A percentile compares a stretch with the other conserved stretches of the same genome.
These are phyloP conservation scores for Nemania sp. DNA, from an alignment of 2,329 filamentous ascomycete genomes.

Conservation along the genomic window DNA sequence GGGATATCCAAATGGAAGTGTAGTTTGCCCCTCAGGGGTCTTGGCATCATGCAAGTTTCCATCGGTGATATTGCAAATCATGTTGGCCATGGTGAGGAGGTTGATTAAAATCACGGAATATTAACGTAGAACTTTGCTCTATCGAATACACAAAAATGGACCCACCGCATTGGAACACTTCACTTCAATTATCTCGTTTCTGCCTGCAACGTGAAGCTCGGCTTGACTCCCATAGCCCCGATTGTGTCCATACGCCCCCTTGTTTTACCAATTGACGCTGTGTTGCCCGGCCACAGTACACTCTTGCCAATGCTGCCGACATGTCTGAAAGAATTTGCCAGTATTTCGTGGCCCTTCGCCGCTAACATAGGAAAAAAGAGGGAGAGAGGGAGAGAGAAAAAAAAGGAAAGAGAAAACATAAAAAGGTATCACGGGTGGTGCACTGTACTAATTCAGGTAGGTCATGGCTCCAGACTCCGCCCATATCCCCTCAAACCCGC, in stretches of 20 bases:
- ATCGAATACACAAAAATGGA: constrained; percentile 27
- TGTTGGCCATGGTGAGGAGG: neutral
- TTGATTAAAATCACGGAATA: constrained; percentile 8
- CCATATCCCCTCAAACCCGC: constrained; percentile 5
- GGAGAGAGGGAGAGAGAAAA: neutral
- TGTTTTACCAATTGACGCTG: constrained; percentile 8
- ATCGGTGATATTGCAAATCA: no score
- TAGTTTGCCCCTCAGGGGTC: no score
- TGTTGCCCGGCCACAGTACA: neutral
- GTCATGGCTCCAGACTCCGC: constrained; percentile 27
- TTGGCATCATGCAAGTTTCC: no score
- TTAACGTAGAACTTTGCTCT: constrained; percentile 21
- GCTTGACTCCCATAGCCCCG: constrained; percentile 5
- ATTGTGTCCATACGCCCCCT: constrained; percentile 15
- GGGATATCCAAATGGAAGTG: no score
- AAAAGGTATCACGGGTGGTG: constrained; percentile 23
- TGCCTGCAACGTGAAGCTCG: constrained; percentile 12
- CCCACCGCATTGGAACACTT: constrained; percentile 14
- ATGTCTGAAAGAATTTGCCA: constrained; percentile 9
- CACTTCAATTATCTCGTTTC: constrained; percentile 22
- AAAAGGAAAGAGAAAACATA: neutral
- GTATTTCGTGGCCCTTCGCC: constrained; percentile 1
- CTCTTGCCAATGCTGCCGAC: constrained; percentile 16
- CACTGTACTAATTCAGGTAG: constrained; percentile 28
- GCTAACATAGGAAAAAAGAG: constrained; percentile 9